Evolutionary conservation across 2,329 filamentous ascomycete genomes (phyloP), one percentile per base, ranked within the genome.

Genomic region (Canariomyces notabilis): DNA sequence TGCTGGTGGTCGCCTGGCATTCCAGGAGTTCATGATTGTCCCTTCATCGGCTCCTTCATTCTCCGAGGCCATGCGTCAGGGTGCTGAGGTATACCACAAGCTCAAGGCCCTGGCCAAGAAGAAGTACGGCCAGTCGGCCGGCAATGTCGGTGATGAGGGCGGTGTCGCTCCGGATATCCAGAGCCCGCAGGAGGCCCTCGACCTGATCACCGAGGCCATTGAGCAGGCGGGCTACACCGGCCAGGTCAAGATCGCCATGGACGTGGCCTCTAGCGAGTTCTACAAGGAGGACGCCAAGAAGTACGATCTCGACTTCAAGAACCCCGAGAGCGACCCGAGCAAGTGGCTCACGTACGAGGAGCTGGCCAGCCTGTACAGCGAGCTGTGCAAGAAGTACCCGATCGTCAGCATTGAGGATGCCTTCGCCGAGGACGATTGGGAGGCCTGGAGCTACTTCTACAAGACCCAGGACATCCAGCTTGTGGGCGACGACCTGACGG

Each of bases 261-360:
- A 98, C 66, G 91, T 97, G 67, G 93, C 93, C 58, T 96, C 93
- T 57, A 95, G 87, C 78, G 93, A 98, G 74, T 98, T 98, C 82
- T 98, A 98, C 86, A 97, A 97, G 79, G 72, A 77, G 64, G 88
- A 93, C 42, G 91, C 76, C 69, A 96, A 97, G 87, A 97, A 97
- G 81, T 98, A 98, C 82, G 93, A 98, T 68, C 81, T 98, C 57
- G 93, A 97, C 85, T 98, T 97, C 88, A 97, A 98, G 88, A 98
- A 98, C 83, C 91, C 93, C 64, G 85, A 97, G 56, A 93, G 86
- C 70, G 93, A 98, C 77, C 80, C 83, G 67, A 80, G 74, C 78
- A 97, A 98, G 83, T 97, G 93, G 93, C 79, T 98, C 78, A 95
- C 88, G 61, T 97, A 97, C 75, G 89, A 97, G 80, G 79, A 98